phyloP scores from a whole-genome alignment of 2,329 filamentous ascomycete species.

The Thermothelomyces thermophilus region DNA sequence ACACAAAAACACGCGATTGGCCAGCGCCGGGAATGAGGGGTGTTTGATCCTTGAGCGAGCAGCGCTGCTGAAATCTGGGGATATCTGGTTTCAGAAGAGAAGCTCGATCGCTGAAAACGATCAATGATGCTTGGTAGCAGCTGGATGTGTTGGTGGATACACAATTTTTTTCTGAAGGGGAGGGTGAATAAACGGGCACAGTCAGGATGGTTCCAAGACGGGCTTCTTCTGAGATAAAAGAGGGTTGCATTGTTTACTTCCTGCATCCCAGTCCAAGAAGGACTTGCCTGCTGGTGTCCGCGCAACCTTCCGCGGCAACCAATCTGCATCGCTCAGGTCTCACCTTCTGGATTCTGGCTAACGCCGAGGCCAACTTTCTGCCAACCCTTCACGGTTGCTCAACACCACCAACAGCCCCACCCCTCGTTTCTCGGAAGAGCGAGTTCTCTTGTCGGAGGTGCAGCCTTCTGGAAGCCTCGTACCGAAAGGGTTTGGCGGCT shows the following conservation, averaged over 20 bases:
- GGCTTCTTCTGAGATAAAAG: background rate
- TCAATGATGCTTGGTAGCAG: conserved; percentile 25
- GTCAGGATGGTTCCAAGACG: background rate
- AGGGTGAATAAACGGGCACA: background rate
- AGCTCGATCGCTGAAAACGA: conserved; percentile 20
- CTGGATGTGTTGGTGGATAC: conserved; percentile 14
- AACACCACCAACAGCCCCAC: background rate
- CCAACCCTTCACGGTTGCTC: too few relatives aligned
- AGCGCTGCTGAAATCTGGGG: conserved; percentile 10
- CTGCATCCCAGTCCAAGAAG: conserved; percentile 12
- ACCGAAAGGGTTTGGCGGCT: conserved; percentile 3
- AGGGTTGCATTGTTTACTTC: conserved; percentile 19
- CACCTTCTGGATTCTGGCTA: background rate
- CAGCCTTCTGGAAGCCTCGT: background rate
- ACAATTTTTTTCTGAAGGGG: background rate
- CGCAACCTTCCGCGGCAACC: conserved; percentile 12
- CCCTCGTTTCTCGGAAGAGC: background rate
- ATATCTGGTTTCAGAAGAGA: conserved; percentile 19
- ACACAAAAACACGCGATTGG: conserved; percentile 24
- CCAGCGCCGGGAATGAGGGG: conserved; percentile 14
- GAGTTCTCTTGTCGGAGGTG: background rate
- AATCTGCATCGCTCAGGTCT: background rate
- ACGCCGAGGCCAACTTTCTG: background rate
- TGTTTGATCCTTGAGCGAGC: conserved; percentile 21
- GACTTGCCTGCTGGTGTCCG: conserved; percentile 6